These are phyloP conservation scores for Termitomyces sp. DNA, from an alignment of 768 basidiomycete genomes.

Conservation along the genomic window DNA sequence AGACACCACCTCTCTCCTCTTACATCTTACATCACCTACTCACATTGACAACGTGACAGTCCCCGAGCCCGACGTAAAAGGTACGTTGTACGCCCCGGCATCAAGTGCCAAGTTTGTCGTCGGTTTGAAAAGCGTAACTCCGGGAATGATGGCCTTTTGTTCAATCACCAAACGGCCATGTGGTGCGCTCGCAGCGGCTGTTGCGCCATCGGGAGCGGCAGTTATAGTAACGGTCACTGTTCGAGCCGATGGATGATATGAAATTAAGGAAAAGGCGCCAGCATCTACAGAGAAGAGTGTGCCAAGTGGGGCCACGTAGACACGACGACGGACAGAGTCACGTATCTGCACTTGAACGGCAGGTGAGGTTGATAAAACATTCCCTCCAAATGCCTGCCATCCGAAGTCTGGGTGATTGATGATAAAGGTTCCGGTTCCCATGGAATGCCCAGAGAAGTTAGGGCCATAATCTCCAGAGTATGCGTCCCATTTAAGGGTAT, in stretches of 20 bases:
- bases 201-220: constrained; percentile 30
- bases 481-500: constrained; percentile 52
- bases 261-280: constrained; percentile 41
- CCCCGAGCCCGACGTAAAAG: constrained; percentile 34
- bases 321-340: constrained; percentile 43
- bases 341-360: constrained; percentile 37
- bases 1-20: background rate
- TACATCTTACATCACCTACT: background rate
- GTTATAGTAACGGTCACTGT: constrained; percentile 36
- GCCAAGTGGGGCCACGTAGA: constrained; percentile 47
- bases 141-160: constrained; percentile 33
- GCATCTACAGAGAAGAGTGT: constrained; percentile 42
- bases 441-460: constrained; percentile 49
- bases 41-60: constrained; percentile 25
- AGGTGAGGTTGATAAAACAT: constrained; percentile 33
- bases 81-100: constrained; percentile 43
- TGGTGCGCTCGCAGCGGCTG: constrained; percentile 38
- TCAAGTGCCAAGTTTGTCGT: constrained; percentile 28
- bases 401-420: constrained; percentile 51
- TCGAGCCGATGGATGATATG: constrained; percentile 30
- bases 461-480: constrained; percentile 59
- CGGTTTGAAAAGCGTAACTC: constrained; percentile 33
- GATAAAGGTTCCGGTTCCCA: constrained; percentile 43
- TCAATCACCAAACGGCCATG: constrained; percentile 39
- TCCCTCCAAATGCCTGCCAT: constrained; percentile 58